Percentiles rank a stretch among this genome's conserved stretches.
These are phyloP conservation scores for Podila verticillata DNA, from an alignment of 192 early-diverging fungal genomes.

Conservation along the genomic window DNA sequence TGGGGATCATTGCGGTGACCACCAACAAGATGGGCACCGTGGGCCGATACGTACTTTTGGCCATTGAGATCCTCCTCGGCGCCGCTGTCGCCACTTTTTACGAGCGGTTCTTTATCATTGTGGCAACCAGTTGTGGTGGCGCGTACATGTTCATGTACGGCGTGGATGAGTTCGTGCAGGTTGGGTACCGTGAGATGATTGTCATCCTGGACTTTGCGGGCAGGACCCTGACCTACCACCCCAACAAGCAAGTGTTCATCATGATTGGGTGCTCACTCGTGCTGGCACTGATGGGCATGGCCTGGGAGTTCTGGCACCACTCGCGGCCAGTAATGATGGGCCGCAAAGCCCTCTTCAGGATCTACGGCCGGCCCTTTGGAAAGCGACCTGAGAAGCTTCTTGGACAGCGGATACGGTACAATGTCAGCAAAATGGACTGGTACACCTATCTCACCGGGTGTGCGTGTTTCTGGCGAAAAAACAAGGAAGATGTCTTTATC, in stretches of 20 bases:
- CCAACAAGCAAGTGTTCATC: conserved; percentile 11
- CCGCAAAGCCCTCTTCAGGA: conserved; percentile 23
- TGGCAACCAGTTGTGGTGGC: conserved; percentile 58
- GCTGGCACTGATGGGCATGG: conserved; percentile 17
- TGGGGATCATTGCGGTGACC: conserved; percentile 32
- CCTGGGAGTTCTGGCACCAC: conserved; percentile 38
- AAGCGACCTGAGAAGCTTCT: conserved; percentile 17
- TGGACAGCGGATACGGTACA: conserved; percentile 1
- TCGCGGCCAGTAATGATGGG: conserved; percentile 23
- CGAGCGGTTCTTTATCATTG: conserved; percentile 55
- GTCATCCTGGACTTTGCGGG: conserved; percentile 27
- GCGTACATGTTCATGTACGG: conserved; percentile 60
- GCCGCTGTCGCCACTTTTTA: conserved; percentile 32
- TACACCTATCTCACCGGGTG: conserved; percentile 24
- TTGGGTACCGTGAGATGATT: conserved; percentile 55
- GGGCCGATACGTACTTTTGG: conserved; percentile 11
- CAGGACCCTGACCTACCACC: conserved; percentile 19
- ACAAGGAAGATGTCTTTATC: conserved; percentile 22
- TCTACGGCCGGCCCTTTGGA: conserved; percentile 45
- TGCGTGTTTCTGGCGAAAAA: conserved; percentile 17
- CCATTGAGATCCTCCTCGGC: conserved; percentile 40
- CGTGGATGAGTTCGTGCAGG: conserved; percentile 59
- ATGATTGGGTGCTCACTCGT: conserved; percentile 31
- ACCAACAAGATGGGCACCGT: background rate
- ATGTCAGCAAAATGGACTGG: conserved; percentile 6